phyloP scores from a whole-genome alignment of 2,329 filamentous ascomycete species.

The Clathrospora elynae region DNA sequence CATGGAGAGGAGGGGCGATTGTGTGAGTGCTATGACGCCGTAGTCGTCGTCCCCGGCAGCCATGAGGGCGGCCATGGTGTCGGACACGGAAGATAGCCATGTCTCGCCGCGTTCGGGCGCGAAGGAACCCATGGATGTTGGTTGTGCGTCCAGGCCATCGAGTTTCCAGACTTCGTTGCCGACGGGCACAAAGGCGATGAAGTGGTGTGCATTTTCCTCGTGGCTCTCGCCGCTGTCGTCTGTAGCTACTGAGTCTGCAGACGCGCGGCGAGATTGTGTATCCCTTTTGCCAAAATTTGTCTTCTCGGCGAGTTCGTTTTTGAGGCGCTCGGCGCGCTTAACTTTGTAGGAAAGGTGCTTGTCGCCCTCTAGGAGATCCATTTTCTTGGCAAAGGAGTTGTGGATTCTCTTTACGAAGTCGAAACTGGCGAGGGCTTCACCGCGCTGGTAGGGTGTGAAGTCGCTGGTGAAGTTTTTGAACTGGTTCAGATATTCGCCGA shows the following conservation, averaged over 20 bases:
- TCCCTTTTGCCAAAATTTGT: constrained; percentile 48
- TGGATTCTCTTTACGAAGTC: constrained; percentile 79
- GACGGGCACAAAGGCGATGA: constrained; percentile 83
- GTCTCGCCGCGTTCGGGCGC: constrained; percentile 47
- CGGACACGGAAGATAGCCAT: constrained; percentile 70
- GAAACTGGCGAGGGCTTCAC: constrained; percentile 75
- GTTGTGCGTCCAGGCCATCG: constrained; percentile 78
- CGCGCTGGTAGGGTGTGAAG: constrained; percentile 74
- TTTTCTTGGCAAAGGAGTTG: constrained; percentile 80
- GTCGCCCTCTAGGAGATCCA: constrained; percentile 69
- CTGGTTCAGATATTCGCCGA: constrained; percentile 70
- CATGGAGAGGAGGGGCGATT: constrained; percentile 63
- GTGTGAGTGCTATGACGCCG: constrained; percentile 75
- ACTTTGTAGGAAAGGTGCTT: constrained; percentile 69
- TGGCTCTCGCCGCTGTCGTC: constrained; percentile 54
- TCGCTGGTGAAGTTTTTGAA: constrained; percentile 75
- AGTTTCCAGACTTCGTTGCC: constrained; percentile 82
- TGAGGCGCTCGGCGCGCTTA: constrained; percentile 39
- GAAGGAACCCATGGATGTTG: constrained; percentile 62
- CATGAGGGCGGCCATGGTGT: constrained; percentile 71
- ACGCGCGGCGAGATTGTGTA: constrained; percentile 46
- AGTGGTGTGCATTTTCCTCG: constrained; percentile 76
- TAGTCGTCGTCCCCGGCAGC: constrained; percentile 71
- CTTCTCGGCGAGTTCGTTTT: constrained; percentile 20
- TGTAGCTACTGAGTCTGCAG: constrained; percentile 27